A percentile compares a stretch with the other conserved stretches of the same genome.
phyloP scores from a whole-genome alignment of 1,284 basidiomycete species.

The Cutaneotrichosporon curvatum region DNA sequence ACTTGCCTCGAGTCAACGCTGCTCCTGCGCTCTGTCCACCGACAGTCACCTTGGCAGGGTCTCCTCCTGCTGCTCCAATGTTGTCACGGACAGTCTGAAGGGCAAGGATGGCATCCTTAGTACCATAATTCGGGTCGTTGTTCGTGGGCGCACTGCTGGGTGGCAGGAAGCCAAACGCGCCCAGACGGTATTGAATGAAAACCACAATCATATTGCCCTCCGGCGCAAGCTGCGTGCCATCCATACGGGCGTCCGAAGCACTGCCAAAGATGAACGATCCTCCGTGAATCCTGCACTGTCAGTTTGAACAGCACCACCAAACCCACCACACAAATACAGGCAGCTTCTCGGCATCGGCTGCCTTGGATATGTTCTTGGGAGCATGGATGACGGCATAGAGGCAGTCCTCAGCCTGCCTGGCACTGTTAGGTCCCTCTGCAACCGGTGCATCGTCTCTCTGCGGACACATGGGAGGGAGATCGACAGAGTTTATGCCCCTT shows the following conservation, averaged over 20 bases:
- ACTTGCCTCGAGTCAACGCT: constrained; percentile 28
- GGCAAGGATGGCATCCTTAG: constrained; percentile 63
- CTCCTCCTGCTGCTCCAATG: constrained; percentile 51
- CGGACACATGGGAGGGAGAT: constrained; percentile 63
- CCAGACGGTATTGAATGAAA: constrained; percentile 76
- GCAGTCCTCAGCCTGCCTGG: not conserved
- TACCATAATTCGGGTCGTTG: constrained; percentile 61
- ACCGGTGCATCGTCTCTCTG: constrained; percentile 47
- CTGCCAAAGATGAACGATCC: constrained; percentile 70
- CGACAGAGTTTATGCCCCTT: constrained; percentile 47
- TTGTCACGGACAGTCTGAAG: constrained; percentile 59
- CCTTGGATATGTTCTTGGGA: constrained; percentile 29
- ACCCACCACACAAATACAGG: constrained; percentile 59
- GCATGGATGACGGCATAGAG: constrained; percentile 1
- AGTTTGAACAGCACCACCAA: not conserved
- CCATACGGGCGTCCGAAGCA: constrained; percentile 63
- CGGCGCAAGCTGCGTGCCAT: constrained; percentile 66
- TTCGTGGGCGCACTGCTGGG: constrained; percentile 47
- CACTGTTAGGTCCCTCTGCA: constrained; percentile 39
- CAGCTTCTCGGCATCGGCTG: constrained; percentile 32
- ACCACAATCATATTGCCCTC: constrained; percentile 73
- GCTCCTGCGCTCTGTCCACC: constrained; percentile 46
- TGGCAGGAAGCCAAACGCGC: constrained; percentile 67
- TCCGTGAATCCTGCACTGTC: constrained; percentile 66
- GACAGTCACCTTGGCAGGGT: constrained; percentile 43